Evolutionary conservation across 352 stramenopile genomes (phyloP).

Genomic region (Phytopythium aichiense): DNA sequence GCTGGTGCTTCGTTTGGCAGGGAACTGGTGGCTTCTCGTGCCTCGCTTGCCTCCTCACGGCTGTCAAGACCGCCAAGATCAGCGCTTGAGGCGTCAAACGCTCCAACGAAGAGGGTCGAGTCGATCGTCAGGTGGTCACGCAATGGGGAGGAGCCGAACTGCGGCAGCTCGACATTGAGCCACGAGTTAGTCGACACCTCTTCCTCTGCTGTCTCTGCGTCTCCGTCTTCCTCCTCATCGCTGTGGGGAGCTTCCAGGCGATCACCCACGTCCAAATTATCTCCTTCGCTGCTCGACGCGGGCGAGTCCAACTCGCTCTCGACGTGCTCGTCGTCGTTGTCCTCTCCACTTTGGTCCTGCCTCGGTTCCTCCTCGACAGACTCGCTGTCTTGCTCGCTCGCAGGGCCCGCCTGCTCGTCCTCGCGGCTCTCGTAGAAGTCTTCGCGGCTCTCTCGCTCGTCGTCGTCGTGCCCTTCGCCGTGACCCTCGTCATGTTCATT

Average conservation of each 20-base stretch:
- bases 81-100: neutral
- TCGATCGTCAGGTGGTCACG: neutral
- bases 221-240: neutral
- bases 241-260: neutral
- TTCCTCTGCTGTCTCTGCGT: neutral
- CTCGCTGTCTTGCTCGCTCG: neutral
- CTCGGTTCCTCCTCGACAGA: neutral
- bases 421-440: conserved; percentile 1
- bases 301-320: conserved; percentile 4
- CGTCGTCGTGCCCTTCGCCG: conserved; percentile 2
- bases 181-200: conserved; percentile 1
- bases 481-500: neutral
- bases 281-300: neutral
- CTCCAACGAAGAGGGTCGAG: neutral
- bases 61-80: neutral
- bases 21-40: neutral
- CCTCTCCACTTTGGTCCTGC: neutral
- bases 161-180: conserved; percentile 1
- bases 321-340: conserved; percentile 3
- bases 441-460: conserved; percentile 12
- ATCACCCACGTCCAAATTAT: neutral
- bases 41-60: neutral
- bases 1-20: neutral
- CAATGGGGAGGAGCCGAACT: neutral
- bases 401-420: neutral